These are phyloP conservation scores for Pelagophyceae sp. DNA, from an alignment of 352 stramenopile genomes.

Conservation along the genomic window DNA sequence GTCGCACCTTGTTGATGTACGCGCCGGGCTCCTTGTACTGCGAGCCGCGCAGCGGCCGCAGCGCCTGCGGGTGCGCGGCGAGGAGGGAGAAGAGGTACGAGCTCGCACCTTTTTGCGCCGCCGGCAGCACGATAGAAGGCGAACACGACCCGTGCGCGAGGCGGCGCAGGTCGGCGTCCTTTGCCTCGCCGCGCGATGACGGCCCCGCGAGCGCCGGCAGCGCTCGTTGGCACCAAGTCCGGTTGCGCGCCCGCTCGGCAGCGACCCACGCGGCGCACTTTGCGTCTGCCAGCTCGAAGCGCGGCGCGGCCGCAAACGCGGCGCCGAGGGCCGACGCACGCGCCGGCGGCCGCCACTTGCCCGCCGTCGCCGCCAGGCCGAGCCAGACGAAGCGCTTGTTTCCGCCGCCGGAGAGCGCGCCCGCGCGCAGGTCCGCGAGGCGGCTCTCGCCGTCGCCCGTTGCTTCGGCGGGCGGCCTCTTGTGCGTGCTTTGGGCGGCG, in stretches of 20 bases:
- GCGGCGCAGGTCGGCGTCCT: not conserved
- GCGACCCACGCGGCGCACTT: not conserved
- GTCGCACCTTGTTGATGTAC: slow-evolving; percentile 10
- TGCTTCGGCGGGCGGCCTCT: no score
- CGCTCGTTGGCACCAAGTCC: not conserved
- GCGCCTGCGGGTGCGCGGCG: slow-evolving; percentile 2
- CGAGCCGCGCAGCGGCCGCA: not conserved
- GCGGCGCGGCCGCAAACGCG: not conserved
- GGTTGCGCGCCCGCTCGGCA: no score
- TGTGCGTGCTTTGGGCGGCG: not conserved
- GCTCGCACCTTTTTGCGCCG: slow-evolving; percentile 8
- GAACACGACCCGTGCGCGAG: not conserved
- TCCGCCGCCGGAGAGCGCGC: not conserved
- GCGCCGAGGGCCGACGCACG: not conserved
- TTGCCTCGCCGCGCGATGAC: not conserved
- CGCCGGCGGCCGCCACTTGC: not conserved
- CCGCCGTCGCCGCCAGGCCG: slow-evolving; percentile 3
- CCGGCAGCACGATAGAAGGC: not conserved
- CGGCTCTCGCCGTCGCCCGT: not conserved
- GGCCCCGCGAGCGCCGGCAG: not conserved
- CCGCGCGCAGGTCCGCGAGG: not conserved
- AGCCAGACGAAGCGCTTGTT: not conserved
- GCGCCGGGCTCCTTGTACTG: slow-evolving; percentile 11
- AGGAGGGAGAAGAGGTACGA: not conserved
- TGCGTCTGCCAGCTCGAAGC: not conserved